Evolutionary conservation across 805 yeast species (phyloP), one percentile per base, ranked within the genome.

Genomic region (Cyberlindnera petersonii): DNA sequence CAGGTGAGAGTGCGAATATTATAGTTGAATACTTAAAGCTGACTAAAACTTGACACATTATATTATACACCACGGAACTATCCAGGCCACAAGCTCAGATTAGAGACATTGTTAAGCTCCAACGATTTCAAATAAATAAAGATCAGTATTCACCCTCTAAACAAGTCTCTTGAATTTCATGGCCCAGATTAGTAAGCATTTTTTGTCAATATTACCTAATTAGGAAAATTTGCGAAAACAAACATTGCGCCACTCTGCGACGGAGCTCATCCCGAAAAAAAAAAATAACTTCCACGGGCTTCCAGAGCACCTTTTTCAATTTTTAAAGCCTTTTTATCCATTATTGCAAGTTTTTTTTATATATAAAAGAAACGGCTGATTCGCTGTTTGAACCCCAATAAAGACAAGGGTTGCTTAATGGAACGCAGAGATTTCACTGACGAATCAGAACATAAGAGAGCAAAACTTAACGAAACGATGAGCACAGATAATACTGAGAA

Each of bases 401-500:
- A n/a, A n/a, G n/a, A n/a, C n/a, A 20, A 20, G 6, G 6, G 24
- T 6, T 6, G 19, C 20, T 31, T 21, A 15, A 31, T 9, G 18
- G 19, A 22, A n/a, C 18, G 6, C 37, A 14, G 21, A 30, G 27
- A 24, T 6, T 3, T 13, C 20, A 19, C 21, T 33, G 23, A 29
- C 13, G 35, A 32, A 17, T 23, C 40, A 31, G 42, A 34, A 20
- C 35, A 36, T 20, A 49, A 47, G 38, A 47, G 41, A 43, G 42
- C 37, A 28, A 49, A 47, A 15, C 21, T 45, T 19, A 43, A 41
- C 17, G 40, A 43, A 17, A 24, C 27, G 23, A 40, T 37, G 52
- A 21, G 32, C 24, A 34, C 45, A 21, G 43, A 35, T 10, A 43
- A 40, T 44, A 33, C 48, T 27, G 42, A 55, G 31, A 48, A 61